Evolutionary conservation across 768 basidiomycete species (phyloP), one percentile per base, ranked within the genome.

Genomic region (Rossbeevera mucosa): DNA sequence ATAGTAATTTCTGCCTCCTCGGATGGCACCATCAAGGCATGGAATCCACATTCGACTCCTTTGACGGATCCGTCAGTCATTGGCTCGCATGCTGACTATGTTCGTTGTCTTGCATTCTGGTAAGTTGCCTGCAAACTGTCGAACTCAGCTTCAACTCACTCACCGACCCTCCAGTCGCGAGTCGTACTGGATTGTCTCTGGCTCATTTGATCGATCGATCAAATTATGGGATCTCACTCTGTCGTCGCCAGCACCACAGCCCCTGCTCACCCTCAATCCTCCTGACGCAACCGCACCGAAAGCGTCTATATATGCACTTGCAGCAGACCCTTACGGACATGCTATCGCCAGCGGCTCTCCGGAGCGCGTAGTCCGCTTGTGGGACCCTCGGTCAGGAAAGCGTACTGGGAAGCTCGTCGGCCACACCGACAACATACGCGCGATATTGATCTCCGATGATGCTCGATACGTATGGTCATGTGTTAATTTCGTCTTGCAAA

Each of bases 401-500:
- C 77, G 88, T 41, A 84, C 79, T 2, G 81, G 86, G 11, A 92
- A 96, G 63, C 78, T 98, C 0, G 91, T 97, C 7, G 95, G 95
- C 0, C 95, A 99, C 66, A 95, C 95, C 0, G 96, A 99, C 69
- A 98, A 97, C 60, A 94, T 99, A 54, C 80, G 95, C 8, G 83
- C 91, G 4, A 87, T 97, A 41, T 69, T 94, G 20, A 77, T 98
- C 1, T 91, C 90, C 5, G 92, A 94, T 25, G 94, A 97, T 67
- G 85, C 91, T 21, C 81, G 81, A 81, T 93, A 92, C 69, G 91
- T 94, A 64, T 69, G 91, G 74, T 47, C 14, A 33, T 50, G 29
- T 20, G 40, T 42, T 51, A 12, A 43, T 36, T 48, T 33, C 47
- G 5, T 50, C 56, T 44, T 57, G 22, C 52, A 25, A 38, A 26